phyloP scores from a whole-genome alignment of 106 monocot genomes.

The Dendrobium chrysotoxum region DNA sequence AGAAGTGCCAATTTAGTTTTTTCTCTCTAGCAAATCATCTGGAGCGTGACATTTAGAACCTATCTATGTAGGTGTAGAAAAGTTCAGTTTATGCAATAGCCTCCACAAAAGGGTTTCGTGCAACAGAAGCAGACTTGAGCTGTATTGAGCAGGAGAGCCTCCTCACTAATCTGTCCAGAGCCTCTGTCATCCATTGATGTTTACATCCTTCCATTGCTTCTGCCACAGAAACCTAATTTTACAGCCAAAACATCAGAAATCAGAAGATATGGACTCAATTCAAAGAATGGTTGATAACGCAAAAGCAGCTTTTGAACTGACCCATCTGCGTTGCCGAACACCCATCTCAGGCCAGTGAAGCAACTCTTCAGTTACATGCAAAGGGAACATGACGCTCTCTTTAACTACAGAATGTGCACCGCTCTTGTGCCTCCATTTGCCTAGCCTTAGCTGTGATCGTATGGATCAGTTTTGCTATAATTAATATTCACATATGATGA shows the following conservation, averaged over 20 bases:
- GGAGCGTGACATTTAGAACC: too few relatives aligned
- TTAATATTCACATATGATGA: background rate
- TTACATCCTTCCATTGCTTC: slow-evolving; percentile 29
- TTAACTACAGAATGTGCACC: slow-evolving; percentile 14
- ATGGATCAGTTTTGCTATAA: background rate
- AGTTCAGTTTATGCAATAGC: background rate
- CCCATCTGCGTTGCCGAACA: slow-evolving; percentile 32
- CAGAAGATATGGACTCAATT: too few relatives aligned
- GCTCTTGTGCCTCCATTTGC: slow-evolving; percentile 44
- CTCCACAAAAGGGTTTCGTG: background rate
- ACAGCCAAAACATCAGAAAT: background rate
- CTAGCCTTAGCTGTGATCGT: slow-evolving; percentile 21
- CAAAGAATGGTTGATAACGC: too few relatives aligned
- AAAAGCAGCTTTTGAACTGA: slow-evolving; percentile 1
- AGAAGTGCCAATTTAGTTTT: too few relatives aligned
- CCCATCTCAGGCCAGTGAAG: slow-evolving; percentile 43
- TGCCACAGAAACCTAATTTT: slow-evolving; percentile 23
- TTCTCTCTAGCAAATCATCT: too few relatives aligned
- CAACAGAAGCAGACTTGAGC: background rate
- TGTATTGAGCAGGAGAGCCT: slow-evolving; percentile 9
- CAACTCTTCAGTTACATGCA: slow-evolving; percentile 39
- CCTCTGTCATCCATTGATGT: slow-evolving; percentile 50
- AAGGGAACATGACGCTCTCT: slow-evolving; percentile 44
- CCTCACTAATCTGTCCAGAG: slow-evolving; percentile 34
- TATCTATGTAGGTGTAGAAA: too few relatives aligned